phyloP scores from a whole-genome alignment of 805 yeast genomes.

The Candida vaughaniae region DNA sequence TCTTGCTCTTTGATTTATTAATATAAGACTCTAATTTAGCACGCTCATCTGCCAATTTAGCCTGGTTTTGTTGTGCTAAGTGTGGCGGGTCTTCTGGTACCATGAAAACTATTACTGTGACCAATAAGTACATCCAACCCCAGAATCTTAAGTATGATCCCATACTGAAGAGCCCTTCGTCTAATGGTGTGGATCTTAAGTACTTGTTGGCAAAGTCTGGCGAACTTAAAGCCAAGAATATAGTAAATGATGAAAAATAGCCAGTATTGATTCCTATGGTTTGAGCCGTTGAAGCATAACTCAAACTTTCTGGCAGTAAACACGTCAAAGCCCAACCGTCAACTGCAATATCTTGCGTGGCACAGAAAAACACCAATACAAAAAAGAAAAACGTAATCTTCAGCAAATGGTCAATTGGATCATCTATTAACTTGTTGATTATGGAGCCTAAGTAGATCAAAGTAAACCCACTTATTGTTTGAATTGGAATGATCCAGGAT shows the following conservation, averaged over 20 bases:
- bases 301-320: constrained; percentile 69
- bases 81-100: constrained; percentile 73
- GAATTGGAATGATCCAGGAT: constrained; percentile 95
- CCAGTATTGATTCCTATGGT: constrained; percentile 94
- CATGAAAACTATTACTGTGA: constrained; percentile 52
- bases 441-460: constrained; percentile 62
- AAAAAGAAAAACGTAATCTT: constrained; percentile 72
- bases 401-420: constrained; percentile 50
- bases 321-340: constrained; percentile 98
- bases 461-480: constrained; percentile 70
- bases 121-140: constrained; percentile 68
- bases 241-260: constrained; percentile 86
- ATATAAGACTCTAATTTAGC: constrained; percentile 26
- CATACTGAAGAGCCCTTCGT: constrained; percentile 66
- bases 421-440: constrained; percentile 50
- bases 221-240: constrained; percentile 86
- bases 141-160: constrained; percentile 76
- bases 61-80: constrained; percentile 31
- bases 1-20: constrained; percentile 17
- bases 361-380: constrained; percentile 79
- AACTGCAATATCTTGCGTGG: constrained; percentile 97
- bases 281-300: constrained; percentile 96
- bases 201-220: constrained; percentile 91
- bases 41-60: constrained; percentile 26
- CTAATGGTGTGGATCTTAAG: constrained; percentile 58